Base-by-base conservation (phyloP, 2,329 filamentous ascomycete genomes). In the Diaporthe destruens region DNA sequence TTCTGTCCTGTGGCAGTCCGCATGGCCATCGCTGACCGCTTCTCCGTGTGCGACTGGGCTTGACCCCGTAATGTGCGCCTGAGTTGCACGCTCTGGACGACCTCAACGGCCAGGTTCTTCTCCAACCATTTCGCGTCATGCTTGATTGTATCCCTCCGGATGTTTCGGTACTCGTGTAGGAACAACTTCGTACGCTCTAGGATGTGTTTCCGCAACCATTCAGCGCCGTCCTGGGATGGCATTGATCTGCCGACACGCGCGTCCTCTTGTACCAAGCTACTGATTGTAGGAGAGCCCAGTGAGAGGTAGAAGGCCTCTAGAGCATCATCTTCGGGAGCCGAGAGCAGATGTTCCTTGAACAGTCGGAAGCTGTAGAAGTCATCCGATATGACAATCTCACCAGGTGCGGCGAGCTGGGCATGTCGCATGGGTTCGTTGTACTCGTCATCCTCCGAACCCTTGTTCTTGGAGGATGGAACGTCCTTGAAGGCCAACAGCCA, bases 91-190 rank as follows among this genome's bases (percentile, higher is more conserved):
- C 92, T 92, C 32, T 91, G 91, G 12, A 98, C 95, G 70, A 92
- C 89, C 75, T 93, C 88, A 3, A 99, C 94, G 0, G 85, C 87
- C 18, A 99, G 84, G 76, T 97, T 93, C 79, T 94, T 93, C 77
- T 97, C 94, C 14, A 99, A 85, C 96, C 96, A 99, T 77, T 93
- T 94, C 8, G 91, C 88, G 80, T 98, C 95, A 78, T 96, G 94
- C 76, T 92, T 93, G 78, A 99, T 91, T n/a, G 88, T 87, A 73
- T 97, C 93, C 6, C 89, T 86, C 47, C 91, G 89, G 79, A 96
- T 93, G 78, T 94, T 87, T 32, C 85, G 79, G 72, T 90, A 90
- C 75, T 92, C 95, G 78, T 98, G 93, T 36, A 99, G 85, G 81
- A 98, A 99, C 34, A 99, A 88, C 75, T 96, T 94, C 69, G 93